phyloP scores from a whole-genome alignment of 83 land plant species.

The Larix sibirica region DNA sequence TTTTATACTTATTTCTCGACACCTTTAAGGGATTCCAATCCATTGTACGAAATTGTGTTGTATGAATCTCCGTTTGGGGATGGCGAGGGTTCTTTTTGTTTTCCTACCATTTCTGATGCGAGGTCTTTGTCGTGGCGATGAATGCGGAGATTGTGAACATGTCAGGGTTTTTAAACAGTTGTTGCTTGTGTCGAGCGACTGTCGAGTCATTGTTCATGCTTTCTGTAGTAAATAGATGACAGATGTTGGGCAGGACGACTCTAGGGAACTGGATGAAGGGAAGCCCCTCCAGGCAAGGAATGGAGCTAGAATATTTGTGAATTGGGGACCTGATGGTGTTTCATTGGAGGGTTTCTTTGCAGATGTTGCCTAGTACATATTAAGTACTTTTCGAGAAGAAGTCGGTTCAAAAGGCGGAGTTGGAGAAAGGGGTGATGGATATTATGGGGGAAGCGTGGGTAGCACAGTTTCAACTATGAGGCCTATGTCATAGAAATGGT shows the following conservation, averaged over 20 bases:
- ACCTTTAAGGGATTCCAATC: slow-evolving; percentile 15
- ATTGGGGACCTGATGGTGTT: slow-evolving; percentile 4
- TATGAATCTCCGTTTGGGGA: slow-evolving; percentile 10
- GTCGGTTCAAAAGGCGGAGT: no score
- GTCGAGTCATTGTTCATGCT: slow-evolving; percentile 60
- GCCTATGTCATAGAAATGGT: slow-evolving; percentile 26
- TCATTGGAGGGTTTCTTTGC: no score
- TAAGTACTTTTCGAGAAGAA: no score
- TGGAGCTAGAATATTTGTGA: not conserved
- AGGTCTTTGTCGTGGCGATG: no score
- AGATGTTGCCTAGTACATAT: no score
- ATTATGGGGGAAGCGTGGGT: no score
- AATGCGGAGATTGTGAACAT: not conserved
- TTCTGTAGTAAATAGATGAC: no score
- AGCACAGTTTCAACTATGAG: no score
- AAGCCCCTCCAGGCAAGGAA: slow-evolving; percentile 12
- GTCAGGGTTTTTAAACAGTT: slow-evolving; percentile 50
- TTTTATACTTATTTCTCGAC: slow-evolving; percentile 13
- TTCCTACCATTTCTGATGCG: no score
- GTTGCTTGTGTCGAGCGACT: slow-evolving; percentile 60
- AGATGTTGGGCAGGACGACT: slow-evolving; percentile 9
- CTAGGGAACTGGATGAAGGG: slow-evolving; percentile 51
- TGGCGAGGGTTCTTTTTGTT: no score
- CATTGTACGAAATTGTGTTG: not conserved
- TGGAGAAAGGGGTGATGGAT: no score